Evolutionary conservation across 2,329 filamentous ascomycete genomes (phyloP).

Genomic region (Epichloe hybrida): DNA sequence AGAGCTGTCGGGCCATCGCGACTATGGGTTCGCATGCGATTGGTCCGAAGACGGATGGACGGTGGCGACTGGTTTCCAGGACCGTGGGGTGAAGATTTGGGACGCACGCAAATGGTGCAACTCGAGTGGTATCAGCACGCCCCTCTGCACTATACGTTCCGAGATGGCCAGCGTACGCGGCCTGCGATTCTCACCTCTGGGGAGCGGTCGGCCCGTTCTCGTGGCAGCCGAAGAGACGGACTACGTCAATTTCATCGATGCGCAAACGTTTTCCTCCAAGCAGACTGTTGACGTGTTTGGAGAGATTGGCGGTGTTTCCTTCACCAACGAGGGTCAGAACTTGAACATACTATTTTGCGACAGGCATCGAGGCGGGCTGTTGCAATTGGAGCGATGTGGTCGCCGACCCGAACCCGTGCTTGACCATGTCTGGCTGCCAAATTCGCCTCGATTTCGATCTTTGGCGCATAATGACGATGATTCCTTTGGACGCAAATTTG

Average conservation of each 20-base stretch:
- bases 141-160: conserved; percentile 42
- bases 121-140: conserved; percentile 31
- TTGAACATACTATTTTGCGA: conserved; percentile 59
- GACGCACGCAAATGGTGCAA: conserved; percentile 57
- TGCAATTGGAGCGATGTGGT: conserved; percentile 42
- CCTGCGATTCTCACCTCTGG: conserved; percentile 58
- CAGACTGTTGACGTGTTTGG: conserved; percentile 65
- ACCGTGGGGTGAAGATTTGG: conserved; percentile 60
- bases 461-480: conserved; percentile 3
- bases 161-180: conserved; percentile 57
- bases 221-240: conserved; percentile 67
- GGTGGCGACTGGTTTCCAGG: conserved; percentile 65
- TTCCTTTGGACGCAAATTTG: conserved; percentile 1
- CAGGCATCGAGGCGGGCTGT: conserved; percentile 48
- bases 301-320: conserved; percentile 55
- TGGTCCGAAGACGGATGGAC: conserved; percentile 69
- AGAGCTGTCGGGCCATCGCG: conserved; percentile 48
- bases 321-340: conserved; percentile 53
- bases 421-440: conserved; percentile 9
- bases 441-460: background rate
- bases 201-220: conserved; percentile 52
- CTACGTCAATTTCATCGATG: conserved; percentile 57
- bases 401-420: conserved; percentile 15
- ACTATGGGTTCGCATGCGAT: conserved; percentile 64
- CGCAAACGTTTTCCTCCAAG: conserved; percentile 46